Percentiles rank a stretch among this genome's conserved stretches.
These are phyloP conservation scores for Zasmidium citrigriseum DNA, from an alignment of 2,329 filamentous ascomycete species.

Conservation along the genomic window DNA sequence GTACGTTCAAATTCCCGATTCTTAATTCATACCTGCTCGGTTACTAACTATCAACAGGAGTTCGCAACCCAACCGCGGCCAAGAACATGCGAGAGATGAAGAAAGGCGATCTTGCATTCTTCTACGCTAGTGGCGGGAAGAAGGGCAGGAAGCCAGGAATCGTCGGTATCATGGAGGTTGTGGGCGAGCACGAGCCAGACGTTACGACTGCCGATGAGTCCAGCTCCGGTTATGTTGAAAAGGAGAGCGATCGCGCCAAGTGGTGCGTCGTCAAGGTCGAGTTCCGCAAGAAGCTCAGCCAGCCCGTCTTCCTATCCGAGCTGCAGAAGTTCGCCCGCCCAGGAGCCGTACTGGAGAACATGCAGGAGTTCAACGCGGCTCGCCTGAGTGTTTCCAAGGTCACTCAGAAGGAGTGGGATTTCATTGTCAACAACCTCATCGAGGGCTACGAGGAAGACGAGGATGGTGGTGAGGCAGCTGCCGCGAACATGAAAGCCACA, in stretches of 20 bases:
- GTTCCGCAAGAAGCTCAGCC: slow-evolving; percentile 79
- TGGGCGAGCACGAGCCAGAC: slow-evolving; percentile 79
- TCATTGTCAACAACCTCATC: slow-evolving; percentile 50
- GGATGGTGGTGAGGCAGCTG: slow-evolving; percentile 3
- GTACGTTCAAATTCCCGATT: slow-evolving; percentile 49
- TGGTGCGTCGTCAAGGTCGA: slow-evolving; percentile 91
- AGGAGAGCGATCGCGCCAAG: slow-evolving; percentile 69
- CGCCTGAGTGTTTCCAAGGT: slow-evolving; percentile 79
- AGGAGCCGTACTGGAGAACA: slow-evolving; percentile 53
- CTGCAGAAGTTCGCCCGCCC: slow-evolving; percentile 62
- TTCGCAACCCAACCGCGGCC: slow-evolving; percentile 61
- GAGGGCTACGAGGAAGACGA: slow-evolving; percentile 27
- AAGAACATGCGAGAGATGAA: slow-evolving; percentile 94
- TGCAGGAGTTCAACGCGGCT: slow-evolving; percentile 83
- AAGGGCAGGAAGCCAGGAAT: slow-evolving; percentile 67
- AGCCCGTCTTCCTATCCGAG: slow-evolving; percentile 68
- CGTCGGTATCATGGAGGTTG: slow-evolving; percentile 68
- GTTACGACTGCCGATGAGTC: slow-evolving; percentile 69
- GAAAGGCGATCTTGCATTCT: slow-evolving; percentile 87
- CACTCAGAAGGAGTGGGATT: slow-evolving; percentile 64
- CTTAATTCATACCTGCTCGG: too few relatives aligned
- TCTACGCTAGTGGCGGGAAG: slow-evolving; percentile 95
- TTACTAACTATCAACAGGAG: slow-evolving; percentile 39
- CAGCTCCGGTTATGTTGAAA: slow-evolving; percentile 81
- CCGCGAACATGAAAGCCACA: background rate